Base-by-base conservation (phyloP, 2,329 filamentous ascomycete species). In the Trichoderma aggressivum region DNA sequence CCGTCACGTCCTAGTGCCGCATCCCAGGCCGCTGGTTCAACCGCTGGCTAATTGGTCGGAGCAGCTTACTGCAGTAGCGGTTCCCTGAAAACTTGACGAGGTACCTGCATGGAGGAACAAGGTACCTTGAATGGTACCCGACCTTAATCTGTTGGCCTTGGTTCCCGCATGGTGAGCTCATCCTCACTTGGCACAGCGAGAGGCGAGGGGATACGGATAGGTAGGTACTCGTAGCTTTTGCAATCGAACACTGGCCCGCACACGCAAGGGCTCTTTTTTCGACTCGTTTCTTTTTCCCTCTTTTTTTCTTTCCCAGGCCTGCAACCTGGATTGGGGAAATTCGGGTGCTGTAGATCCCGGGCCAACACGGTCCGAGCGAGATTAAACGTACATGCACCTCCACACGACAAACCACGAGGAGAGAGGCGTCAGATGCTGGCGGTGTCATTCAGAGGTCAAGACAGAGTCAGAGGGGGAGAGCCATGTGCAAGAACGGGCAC, bases 311-410 rank as follows among this genome's bases (percentile, higher is more conserved):
- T 28, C 26, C 26, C 21, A 36, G 39, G 24, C 30, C 30, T 26
- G 47, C n/a, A 39, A 11, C 50, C 36, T 26, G 50, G 2, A 60
- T 68, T 60, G 43, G 16, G 59, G 55, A 68, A 36, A 12, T 28
- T 47, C 26, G 36, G 65, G 55, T 60, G 18, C 36, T 68, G 65
- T 39, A 68, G 65, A 68, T 68, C 65, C 65, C 36, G 55, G 65
- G 36, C 55, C 55, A 60, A 47, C 65, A 59, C 53, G 65, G 65
- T 50, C 36, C 65, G 65, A 59, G 65, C 65, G 65, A 68, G 65
- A 68, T 68, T 68, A 68, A 39, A 59, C 65, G 28, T 47, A 66
- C 53, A 58, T 56, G 63, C 34, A 58, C 65, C 65, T 59, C 55
- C 55, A 47, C 53, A 60, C 65, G 50, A 66, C 50, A 66, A 50